Base-by-base conservation (phyloP, 2,329 filamentous ascomycete species). In the Cercospora sp. region DNA sequence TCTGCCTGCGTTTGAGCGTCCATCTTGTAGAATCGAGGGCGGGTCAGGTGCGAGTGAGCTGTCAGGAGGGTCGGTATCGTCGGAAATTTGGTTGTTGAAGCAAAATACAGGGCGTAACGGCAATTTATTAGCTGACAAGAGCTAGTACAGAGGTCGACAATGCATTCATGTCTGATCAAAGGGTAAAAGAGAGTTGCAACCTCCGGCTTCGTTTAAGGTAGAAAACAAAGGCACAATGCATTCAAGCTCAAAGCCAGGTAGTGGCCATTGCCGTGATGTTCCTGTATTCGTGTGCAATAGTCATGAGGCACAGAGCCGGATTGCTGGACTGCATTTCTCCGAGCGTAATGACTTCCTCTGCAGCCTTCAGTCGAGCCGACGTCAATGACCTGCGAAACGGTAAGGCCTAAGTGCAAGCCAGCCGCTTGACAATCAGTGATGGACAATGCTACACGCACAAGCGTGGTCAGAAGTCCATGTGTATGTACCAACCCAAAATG, bases 401-500 rank as follows among this genome's bases (percentile, higher is more conserved):
- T 24, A 45, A 16, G 40, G 40, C 13, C 8, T 3, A 12, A 26
- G 45, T 26, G 9, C 5, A 53, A 13, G 0, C 9, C 26, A 24
- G 21, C 49, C 3, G 12, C 43, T 49, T 13, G 12, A 12, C 49
- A 8, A 24, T 28, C 12, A 28, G 24, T 28, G 6, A 3, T 16
- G 10, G 21, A 3, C 24, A 28, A 28, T 28, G 24, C 45, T 13
- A 16, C 49, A 53, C 49, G 21, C 24, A 53, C 24, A 28, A 28
- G 49, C 24, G 13, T 53, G 24, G 4, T 26, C 49, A 13, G 12
- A 28, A 53, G 49, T 28, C 24, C 3, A 53, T 28, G 24, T 53
- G 21, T 9, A 32, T 59, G 55, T 37, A 37, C 55, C 55, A 59
- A 26, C 55, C 55, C 55, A 59, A 34, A 59, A 37, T 59, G 55